These are phyloP conservation scores for Tulasnella calospora DNA, from an alignment of 768 basidiomycete species.

Conservation along the genomic window DNA sequence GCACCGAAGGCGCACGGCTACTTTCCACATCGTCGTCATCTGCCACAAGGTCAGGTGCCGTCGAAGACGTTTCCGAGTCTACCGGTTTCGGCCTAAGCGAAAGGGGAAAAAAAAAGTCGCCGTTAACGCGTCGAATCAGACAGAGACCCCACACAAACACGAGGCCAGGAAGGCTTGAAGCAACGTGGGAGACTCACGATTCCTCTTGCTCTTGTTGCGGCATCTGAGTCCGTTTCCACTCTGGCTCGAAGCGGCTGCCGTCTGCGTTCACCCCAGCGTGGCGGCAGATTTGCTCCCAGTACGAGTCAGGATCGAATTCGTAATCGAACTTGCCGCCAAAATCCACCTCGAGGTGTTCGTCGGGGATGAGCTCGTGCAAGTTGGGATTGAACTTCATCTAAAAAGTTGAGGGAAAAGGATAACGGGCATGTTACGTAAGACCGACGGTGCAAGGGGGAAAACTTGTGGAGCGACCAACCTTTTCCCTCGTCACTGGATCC, in stretches of 20 bases:
- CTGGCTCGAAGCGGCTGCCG: constrained; percentile 42
- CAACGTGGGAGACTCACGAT: constrained; percentile 12
- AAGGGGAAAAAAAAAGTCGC: background rate
- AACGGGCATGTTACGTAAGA: background rate
- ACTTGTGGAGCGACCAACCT: constrained; percentile 45
- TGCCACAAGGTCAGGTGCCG: constrained; percentile 12
- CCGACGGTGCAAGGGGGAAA: background rate
- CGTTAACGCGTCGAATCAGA: constrained; percentile 4
- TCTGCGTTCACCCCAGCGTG: constrained; percentile 55
- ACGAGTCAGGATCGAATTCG: constrained; percentile 65
- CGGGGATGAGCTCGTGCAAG: constrained; percentile 66
- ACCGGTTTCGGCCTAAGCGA: background rate
- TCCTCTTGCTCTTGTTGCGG: constrained; percentile 3
- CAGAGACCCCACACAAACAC: background rate
- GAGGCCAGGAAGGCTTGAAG: background rate
- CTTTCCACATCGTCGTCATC: constrained; percentile 23
- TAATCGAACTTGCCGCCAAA: constrained; percentile 66
- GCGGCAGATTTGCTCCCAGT: constrained; percentile 65
- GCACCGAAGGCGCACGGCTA: constrained; percentile 18
- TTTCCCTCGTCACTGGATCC: constrained; percentile 83
- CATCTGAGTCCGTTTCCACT: constrained; percentile 11
- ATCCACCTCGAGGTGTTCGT: constrained; percentile 70
- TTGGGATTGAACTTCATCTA: constrained; percentile 89
- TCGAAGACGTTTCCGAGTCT: background rate
- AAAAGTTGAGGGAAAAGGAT: background rate